Evolutionary conservation across 768 basidiomycete species (phyloP).

Genomic region (Trametes sanguinea): DNA sequence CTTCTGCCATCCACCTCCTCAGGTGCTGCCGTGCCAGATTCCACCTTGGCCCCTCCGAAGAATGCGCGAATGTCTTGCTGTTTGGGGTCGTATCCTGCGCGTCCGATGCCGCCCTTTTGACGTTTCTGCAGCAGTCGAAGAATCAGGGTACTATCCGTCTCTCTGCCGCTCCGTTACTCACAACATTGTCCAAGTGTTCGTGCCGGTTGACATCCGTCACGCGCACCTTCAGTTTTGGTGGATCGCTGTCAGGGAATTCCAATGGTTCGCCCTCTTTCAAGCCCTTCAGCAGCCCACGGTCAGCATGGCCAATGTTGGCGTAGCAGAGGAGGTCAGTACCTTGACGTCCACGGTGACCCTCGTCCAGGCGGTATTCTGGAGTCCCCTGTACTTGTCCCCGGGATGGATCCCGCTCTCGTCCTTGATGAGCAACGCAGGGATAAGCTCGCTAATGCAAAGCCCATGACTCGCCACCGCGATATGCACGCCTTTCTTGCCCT

Average conservation of each 20-base stretch:
- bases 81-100: constrained; percentile 66
- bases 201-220: constrained; percentile 56
- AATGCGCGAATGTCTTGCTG: constrained; percentile 78
- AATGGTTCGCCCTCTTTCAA: constrained; percentile 27
- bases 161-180: constrained; percentile 37
- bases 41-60: constrained; percentile 48
- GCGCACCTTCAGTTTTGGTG: constrained; percentile 42
- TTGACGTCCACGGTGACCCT: constrained; percentile 51
- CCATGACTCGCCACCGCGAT: constrained; percentile 79
- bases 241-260: constrained; percentile 28
- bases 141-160: not conserved
- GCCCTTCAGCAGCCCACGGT: constrained; percentile 29
- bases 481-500: constrained; percentile 45
- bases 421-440: constrained; percentile 51
- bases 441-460: constrained; percentile 56
- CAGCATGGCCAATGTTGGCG: not conserved
- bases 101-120: constrained; percentile 78
- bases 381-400: constrained; percentile 46
- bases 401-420: constrained; percentile 37
- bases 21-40: not conserved
- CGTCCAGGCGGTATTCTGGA: constrained; percentile 74
- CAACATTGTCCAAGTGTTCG: constrained; percentile 58
- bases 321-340: constrained; percentile 32
- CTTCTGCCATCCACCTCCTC: constrained; percentile 29
- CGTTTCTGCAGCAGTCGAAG: constrained; percentile 45